phyloP scores from a whole-genome alignment of 2,329 filamentous ascomycete species.

The Cytospora paraplurivora region DNA sequence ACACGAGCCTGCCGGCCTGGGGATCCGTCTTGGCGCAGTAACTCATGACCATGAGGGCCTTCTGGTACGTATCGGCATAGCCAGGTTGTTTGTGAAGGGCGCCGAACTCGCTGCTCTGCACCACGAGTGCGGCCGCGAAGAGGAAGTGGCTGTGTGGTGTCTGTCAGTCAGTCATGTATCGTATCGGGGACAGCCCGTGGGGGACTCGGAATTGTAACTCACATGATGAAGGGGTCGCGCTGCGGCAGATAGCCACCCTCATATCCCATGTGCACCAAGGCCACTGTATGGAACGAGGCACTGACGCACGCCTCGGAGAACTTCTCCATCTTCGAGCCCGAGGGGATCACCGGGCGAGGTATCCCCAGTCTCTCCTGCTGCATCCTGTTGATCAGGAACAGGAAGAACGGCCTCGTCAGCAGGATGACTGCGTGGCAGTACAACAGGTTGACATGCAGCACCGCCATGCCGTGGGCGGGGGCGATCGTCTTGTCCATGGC shows the following conservation, averaged over 20 bases:
- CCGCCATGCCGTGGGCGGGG: slow-evolving; percentile 56
- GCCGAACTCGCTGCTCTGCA: slow-evolving; percentile 60
- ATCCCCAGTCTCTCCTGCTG: slow-evolving; percentile 38
- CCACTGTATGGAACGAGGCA: slow-evolving; percentile 53
- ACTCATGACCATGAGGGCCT: slow-evolving; percentile 51
- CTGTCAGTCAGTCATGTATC: slow-evolving; percentile 27
- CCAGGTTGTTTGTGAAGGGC: slow-evolving; percentile 48
- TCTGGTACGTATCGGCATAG: slow-evolving; percentile 40
- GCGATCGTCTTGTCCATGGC: slow-evolving; percentile 44
- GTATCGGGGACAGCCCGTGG: neutral
- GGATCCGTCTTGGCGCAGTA: slow-evolving; percentile 52
- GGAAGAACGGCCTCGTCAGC: slow-evolving; percentile 65
- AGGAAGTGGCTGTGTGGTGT: slow-evolving; percentile 52
- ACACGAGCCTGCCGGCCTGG: slow-evolving; percentile 51
- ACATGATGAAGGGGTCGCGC: slow-evolving; percentile 60
- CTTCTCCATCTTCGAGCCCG: slow-evolving; percentile 43
- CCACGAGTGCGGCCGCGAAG: slow-evolving; percentile 56
- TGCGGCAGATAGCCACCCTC: slow-evolving; percentile 49
- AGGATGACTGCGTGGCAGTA: slow-evolving; percentile 65
- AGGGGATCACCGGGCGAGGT: slow-evolving; percentile 35
- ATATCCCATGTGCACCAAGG: slow-evolving; percentile 48
- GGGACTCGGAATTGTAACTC: slow-evolving; percentile 36
- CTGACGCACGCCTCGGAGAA: slow-evolving; percentile 55
- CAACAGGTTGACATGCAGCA: slow-evolving; percentile 64
- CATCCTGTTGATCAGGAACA: slow-evolving; percentile 54